A percentile compares a stretch with the other conserved stretches of the same genome.
Conservation (phyloP, 345 rosid genomes). For the Camelina laxa region DNA sequence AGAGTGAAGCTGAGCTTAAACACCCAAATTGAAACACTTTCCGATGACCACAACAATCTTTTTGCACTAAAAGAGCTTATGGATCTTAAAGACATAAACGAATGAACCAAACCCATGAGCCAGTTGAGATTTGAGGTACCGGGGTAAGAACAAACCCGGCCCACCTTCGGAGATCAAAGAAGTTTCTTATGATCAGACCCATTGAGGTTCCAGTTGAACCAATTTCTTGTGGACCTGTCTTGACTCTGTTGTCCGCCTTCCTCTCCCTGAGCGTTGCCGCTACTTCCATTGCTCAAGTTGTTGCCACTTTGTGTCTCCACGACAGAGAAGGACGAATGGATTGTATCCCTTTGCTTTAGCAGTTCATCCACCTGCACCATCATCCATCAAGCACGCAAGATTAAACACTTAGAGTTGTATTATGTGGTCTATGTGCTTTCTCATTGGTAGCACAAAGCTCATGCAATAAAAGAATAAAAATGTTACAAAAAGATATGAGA, state of each 20-base stretch:
- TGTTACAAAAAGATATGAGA: not conserved
- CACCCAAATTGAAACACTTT: slow-evolving; percentile 21
- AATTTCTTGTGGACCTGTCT: slow-evolving; percentile 89
- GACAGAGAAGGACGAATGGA: slow-evolving; percentile 76
- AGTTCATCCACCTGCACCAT: slow-evolving; percentile 80
- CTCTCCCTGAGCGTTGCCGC: slow-evolving; percentile 70
- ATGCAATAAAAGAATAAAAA: not conserved
- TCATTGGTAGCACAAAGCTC: not conserved
- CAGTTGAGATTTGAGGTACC: not conserved
- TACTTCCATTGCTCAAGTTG: slow-evolving; percentile 60
- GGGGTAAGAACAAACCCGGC: not conserved
- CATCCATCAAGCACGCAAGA: no score
- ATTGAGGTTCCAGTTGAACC: slow-evolving; percentile 90
- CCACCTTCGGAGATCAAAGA: slow-evolving; percentile 37
- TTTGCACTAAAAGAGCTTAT: slow-evolving; percentile 23
- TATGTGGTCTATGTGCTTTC: not conserved
- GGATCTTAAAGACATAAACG: not conserved
- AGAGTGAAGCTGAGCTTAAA: slow-evolving; percentile 14
- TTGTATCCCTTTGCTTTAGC: slow-evolving; percentile 79
- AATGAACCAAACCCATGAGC: slow-evolving; percentile 17
- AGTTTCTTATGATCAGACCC: slow-evolving; percentile 76
- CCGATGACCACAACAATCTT: slow-evolving; percentile 16
- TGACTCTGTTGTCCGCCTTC: slow-evolving; percentile 73
- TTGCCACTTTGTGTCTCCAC: slow-evolving; percentile 45
- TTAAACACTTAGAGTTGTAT: not conserved